These are phyloP conservation scores for Termitomyces sp. DNA, from an alignment of 768 basidiomycete genomes.

Conservation along the genomic window DNA sequence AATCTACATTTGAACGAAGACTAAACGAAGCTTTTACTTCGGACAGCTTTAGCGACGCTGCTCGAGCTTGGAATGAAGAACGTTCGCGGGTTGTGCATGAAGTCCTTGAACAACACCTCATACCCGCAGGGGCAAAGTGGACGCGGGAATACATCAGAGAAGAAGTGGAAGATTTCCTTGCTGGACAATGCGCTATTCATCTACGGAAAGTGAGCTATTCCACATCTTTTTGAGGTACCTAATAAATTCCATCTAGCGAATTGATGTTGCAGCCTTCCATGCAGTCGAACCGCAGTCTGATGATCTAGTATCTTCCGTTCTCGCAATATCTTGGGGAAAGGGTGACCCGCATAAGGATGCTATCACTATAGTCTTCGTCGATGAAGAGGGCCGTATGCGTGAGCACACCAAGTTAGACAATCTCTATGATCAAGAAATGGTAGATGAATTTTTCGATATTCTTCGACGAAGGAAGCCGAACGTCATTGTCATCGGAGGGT, in stretches of 20 bases:
- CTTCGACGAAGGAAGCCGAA: conserved; percentile 79
- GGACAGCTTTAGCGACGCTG: conserved; percentile 77
- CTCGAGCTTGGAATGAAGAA: conserved; percentile 88
- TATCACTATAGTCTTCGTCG: conserved; percentile 78
- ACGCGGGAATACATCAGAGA: conserved; percentile 82
- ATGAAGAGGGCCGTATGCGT: conserved; percentile 85
- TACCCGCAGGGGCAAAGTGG: conserved; percentile 86
- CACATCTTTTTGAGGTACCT: conserved; percentile 1
- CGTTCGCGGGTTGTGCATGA: conserved; percentile 75
- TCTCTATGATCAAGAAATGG: conserved; percentile 61
- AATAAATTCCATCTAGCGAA: conserved; percentile 47
- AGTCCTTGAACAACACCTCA: conserved; percentile 72
- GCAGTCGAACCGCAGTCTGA: conserved; percentile 61
- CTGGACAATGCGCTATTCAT: conserved; percentile 56
- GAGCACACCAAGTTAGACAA: conserved; percentile 89
- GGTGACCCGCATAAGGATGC: conserved; percentile 92
- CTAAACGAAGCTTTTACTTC: conserved; percentile 82
- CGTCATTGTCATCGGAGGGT: conserved; percentile 85
- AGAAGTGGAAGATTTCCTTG: conserved; percentile 83
- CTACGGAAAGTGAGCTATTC: conserved; percentile 60
- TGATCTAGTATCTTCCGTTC: conserved; percentile 69
- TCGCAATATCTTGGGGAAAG: conserved; percentile 92
- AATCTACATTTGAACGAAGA: conserved; percentile 63
- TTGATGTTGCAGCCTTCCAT: conserved; percentile 75
- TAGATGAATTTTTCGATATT: conserved; percentile 77